Base-by-base conservation (phyloP, 805 yeast species). In the Myxozyma vanderwaltii region DNA sequence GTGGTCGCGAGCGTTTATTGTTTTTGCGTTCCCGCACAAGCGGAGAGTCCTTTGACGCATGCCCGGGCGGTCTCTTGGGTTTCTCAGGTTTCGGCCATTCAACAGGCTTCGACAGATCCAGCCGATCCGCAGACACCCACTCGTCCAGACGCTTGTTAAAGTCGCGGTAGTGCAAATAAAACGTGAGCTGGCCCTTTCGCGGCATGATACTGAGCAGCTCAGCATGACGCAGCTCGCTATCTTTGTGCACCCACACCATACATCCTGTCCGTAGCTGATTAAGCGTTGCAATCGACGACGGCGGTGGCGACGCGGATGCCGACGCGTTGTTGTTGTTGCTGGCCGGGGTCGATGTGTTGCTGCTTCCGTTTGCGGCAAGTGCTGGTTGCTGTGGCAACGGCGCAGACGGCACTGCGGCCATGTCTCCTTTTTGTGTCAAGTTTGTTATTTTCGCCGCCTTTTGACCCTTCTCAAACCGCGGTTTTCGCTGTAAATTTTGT, bases 141-240 rank as follows among this genome's bases (percentile, higher is more conserved):
- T 94, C 99, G 76, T 94, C 99, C 67, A 94, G 80, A 73, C 99
- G 87, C 74, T 94, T 94, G 77, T 94, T 94, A 78, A 86, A 94
- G 67, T 91, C 96, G 54, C 85, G 89, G 75, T 91, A 94, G 73
- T 94, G 99, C 31, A 94, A 96, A 71, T 94, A 94, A 72, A 86
- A 91, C 65, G 83, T 88, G 33, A 84, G 83, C 61, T 87, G 82
- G 13, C 91, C 89, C 71, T 90, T 86, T 68, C 88, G 84, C 47
- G 81, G 74, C 63, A 88, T 89, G 51, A 83, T 80, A 19, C 91
- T 89, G 46, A 94, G 76, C 44, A 94, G 83, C 71, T 94, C 99
- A 1, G 98, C 97, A 35, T 84, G 72, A 62, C 97, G 78, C 61
- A 79, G 81, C 63, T 86, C 91, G 29, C 83, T 88, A 69, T 91